phyloP scores from a whole-genome alignment of 345 rosid genomes.

The Syzygium oleosum region DNA sequence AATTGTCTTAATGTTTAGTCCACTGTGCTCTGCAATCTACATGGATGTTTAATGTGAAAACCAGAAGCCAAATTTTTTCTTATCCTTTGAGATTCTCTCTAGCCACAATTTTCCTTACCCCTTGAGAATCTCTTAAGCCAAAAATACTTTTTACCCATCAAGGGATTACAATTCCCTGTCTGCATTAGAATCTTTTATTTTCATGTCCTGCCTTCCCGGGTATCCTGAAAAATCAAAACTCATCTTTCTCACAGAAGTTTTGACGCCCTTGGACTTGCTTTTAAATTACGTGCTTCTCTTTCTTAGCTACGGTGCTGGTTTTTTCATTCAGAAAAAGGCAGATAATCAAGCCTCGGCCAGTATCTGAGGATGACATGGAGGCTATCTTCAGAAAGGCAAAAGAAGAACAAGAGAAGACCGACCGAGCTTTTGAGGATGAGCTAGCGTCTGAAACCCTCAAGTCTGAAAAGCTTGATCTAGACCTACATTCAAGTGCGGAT shows the following conservation, averaged over 20 bases:
- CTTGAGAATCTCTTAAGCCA: not conserved
- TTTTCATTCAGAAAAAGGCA: slow-evolving; percentile 43
- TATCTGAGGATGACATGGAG: slow-evolving; percentile 58
- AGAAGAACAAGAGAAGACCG: slow-evolving; percentile 67
- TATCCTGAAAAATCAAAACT: not conserved
- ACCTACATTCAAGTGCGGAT: slow-evolving; percentile 9
- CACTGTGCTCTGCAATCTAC: not conserved
- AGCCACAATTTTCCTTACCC: not conserved
- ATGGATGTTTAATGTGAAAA: not conserved
- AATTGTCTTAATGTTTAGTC: not conserved
- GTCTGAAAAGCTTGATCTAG: slow-evolving; percentile 15
- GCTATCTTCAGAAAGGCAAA: slow-evolving; percentile 60
- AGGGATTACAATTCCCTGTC: not conserved
- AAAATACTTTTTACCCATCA: not conserved
- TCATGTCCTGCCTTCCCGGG: not conserved
- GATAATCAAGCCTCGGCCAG: slow-evolving; percentile 75
- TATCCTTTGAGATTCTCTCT: not conserved
- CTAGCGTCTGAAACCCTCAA: slow-evolving; percentile 15
- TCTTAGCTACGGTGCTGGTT: not conserved
- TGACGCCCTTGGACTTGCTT: not conserved
- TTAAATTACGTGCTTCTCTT: not conserved
- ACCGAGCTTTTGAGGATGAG: slow-evolving; percentile 54
- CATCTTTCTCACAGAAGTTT: not conserved
- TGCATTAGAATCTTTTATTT: not conserved
- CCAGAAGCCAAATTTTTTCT: not conserved